Conservation (phyloP, 345 rosid genomes). For the Eucalyptus erythrocorys region DNA sequence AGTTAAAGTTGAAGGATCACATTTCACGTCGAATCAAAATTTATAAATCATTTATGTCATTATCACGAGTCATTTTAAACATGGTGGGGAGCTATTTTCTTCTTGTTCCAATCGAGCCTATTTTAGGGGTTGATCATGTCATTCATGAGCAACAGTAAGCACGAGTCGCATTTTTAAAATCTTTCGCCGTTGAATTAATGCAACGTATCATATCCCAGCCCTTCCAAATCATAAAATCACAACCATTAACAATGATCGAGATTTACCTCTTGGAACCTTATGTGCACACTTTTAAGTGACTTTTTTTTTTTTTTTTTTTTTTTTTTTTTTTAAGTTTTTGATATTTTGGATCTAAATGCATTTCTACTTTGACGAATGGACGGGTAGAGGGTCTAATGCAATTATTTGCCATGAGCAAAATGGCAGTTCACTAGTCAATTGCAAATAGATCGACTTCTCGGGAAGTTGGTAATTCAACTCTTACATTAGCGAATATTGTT, state of each 20-base stretch:
- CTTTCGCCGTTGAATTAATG: background rate
- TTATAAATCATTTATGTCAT: too few species aligned
- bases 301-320: background rate
- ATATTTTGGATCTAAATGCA: background rate
- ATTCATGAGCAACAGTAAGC: background rate
- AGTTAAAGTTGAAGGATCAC: accelerated
- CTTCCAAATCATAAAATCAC: background rate
- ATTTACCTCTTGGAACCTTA: background rate
- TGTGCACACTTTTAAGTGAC: background rate
- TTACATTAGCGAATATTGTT: background rate
- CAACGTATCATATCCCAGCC: background rate
- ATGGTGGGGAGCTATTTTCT: background rate
- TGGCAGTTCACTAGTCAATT: accelerated
- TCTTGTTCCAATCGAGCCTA: background rate
- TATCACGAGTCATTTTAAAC: too few species aligned
- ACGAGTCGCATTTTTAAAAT: accelerated
- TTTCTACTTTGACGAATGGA: background rate
- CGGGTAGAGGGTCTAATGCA: accelerated
- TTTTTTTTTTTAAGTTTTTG: accelerated
- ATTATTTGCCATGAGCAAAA: background rate
- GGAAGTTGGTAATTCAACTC: background rate
- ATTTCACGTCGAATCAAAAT: accelerated
- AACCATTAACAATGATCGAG: background rate
- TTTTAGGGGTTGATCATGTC: background rate
- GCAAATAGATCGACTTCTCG: background rate